Base-by-base conservation (phyloP, 2,329 filamentous ascomycete species). In the Cercospora sp. region DNA sequence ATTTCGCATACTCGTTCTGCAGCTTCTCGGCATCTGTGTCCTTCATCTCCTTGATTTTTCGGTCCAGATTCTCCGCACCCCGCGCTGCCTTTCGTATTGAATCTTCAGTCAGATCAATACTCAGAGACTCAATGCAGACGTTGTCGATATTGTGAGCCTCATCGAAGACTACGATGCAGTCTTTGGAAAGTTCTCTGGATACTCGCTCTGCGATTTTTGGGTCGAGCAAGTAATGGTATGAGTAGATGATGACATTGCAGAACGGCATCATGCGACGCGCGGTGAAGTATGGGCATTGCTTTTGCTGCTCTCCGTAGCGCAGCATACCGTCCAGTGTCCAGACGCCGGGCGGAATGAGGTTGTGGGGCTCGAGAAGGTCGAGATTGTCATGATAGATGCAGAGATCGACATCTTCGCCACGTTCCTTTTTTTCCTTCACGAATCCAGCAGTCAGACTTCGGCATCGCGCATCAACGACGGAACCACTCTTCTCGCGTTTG, bases 101-200 rank as follows among this genome's bases (percentile, higher is more conserved):
- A 73, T 98, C 95, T 77, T 99, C 94, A 0, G 94, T 98, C 66
- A 99, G 88, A 75, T 99, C 95, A 51, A 97, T 98, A 77, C 95
- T 99, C 12, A 98, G 83, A 1, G 95, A 94, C 78, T 99, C 95
- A 73, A 99, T 99, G 79, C 96, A 99, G 68, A 99, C 95, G 78
- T 99, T 99, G 85, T 99, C 95, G 74, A 99, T 99, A 77, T 99
- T 99, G 82, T 99, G 95, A 13, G 95, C 95, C 80, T 99, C 95
- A 76, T 99, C 95, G 72, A 99, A 99, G 3, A 99, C 95, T 20
- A 99, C 92, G 63, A 99, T 99, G 79, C 94, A 97, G 79, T 99
- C 96, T 75, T 97, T 97, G 0, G 95, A 97, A 10, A 99, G 87
- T 76, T 99, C 95, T 79, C 91, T 93, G 0, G 95, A 98, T 1